Base-by-base conservation (phyloP, 2,329 filamentous ascomycete genomes). In the Lasiodiplodia sp. region DNA sequence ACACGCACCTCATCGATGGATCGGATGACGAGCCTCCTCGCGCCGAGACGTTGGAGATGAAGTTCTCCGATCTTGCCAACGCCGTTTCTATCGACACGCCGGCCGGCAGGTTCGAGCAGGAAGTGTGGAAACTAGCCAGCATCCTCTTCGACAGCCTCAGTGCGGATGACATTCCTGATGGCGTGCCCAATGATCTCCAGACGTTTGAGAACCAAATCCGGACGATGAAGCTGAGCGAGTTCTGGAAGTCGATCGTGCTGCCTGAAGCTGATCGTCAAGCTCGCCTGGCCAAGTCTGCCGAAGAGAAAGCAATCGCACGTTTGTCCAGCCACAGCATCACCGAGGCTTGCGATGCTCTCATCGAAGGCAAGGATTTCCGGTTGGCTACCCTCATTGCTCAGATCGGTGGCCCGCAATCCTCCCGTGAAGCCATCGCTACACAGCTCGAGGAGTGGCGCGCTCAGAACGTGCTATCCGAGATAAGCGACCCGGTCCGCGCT, bases 361-460 rank as follows among this genome's bases (percentile, higher is more conserved):
- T 95, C 7, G 88, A 91, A 31, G 91, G 89, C 71, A 90, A 90
- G 71, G 89, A 98, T 75, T 91, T 92, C 71, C 92, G 92, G 64
- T 86, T 98, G n/a, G 93, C 92, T 5, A 94, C 92, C 0, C 84
- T 98, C 51, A 85, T 97, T 37, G 86, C 96, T 12, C 88, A 97
- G 70, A 92, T 98, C 74, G 93, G 93, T 40, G 91, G 92, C 75
- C 84, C 72, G 12, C 37, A 88, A 62, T 84, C 84, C 2, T 88
- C 90, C 67, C 92, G 90, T 75, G 88, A 88, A 70, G 91, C 95
- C 70, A 92, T 98, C 82, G 85, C 85, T 28, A 86, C 89, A 68
- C 96, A 99, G 78, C 86, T 99, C 65, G 88, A 90, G 69, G 89
- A 91, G 63, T 99, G 96, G 96, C 89, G 90, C 44, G 87, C 92